A percentile compares a stretch with the other conserved stretches of the same genome.
Evolutionary conservation across 2,329 filamentous ascomycete species (phyloP).

Genomic region (Ampelomyces quisqualis): DNA sequence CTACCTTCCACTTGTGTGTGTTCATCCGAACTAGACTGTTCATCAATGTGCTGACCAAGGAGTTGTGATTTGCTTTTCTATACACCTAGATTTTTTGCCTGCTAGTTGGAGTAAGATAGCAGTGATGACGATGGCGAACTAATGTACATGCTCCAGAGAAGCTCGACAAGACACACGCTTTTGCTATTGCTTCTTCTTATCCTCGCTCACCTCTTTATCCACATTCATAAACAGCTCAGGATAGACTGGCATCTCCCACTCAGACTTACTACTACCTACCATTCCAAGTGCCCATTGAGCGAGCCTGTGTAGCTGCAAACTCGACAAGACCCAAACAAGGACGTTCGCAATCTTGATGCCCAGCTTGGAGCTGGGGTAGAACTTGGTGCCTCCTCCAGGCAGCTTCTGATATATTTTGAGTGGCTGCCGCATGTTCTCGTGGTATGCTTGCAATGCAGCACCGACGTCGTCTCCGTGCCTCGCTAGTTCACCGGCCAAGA

Average conservation of each 20-base stretch:
- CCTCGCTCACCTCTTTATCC: not conserved
- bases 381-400: not conserved
- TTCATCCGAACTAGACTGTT: too few species aligned
- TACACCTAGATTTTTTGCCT: too few species aligned
- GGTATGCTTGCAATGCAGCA: conserved; percentile 24
- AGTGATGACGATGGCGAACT: too few species aligned
- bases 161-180: too few species aligned
- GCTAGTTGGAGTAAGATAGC: too few species aligned
- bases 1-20: too few species aligned
- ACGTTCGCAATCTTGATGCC: conserved; percentile 39
- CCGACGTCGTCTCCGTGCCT: conserved; percentile 12
- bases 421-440: conserved; percentile 17
- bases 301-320: conserved; percentile 42
- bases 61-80: too few species aligned
- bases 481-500: conserved; percentile 42
- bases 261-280: conserved; percentile 36
- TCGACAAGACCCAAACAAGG: conserved; percentile 32
- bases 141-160: too few species aligned
- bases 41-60: too few species aligned
- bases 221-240: not conserved
- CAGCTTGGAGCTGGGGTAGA: conserved; percentile 32
- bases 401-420: conserved; percentile 25
- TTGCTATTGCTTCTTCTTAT: too few species aligned
- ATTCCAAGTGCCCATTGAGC: conserved; percentile 23
- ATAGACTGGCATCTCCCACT: conserved; percentile 46